Evolutionary conservation across 148 eudicot genomes (phyloP), one percentile per base, ranked within the genome.

Genomic region (Amaranthus cruentus): DNA sequence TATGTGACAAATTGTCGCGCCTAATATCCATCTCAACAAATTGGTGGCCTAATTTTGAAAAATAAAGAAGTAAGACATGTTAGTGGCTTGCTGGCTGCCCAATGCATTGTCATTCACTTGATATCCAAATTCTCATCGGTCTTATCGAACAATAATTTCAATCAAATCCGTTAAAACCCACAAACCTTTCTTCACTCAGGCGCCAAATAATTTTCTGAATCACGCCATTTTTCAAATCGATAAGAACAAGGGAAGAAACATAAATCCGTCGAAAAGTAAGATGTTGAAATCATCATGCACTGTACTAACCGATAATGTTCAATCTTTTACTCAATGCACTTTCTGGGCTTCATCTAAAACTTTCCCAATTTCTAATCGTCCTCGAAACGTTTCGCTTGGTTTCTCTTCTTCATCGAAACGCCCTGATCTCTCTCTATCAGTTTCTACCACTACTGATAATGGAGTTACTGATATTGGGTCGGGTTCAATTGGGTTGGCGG

Each of bases 211-310:
- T 28, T 28, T 28, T 2, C 38, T 28, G 38, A n/a, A 42, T 5
- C 60, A 53, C 7, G 21, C 18, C 44, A 43, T 13, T 54, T 44
- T 5, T 8, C 1, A 54, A 56, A 4, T 55, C 65, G 11, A 62
- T 51, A 58, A n/a, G 38, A 55, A n/a, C 55, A 65, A 6, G 7
- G 15, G 10, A 60, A 47, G 55, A 66, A 4, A 67, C 54, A 68
- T 59, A 46, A 72, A 70, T 28, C 38, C 38, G 38, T 1, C 38
- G 38, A 28, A 28, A 28, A 28, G 44, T 47, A 73, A 12, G 51
- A 81, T 81, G 86, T 72, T 84, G 77, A 83, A 64, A 66, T 81
- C 72, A 62, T 76, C 76, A 18, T 76, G 78, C 82, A 85, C 80
- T 75, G 87, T 73, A 6, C 84, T 73, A 4, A 76, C 74, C 0